Conservation (phyloP, 2,329 filamentous ascomycete genomes). For the Aspergillus novofumigatus region DNA sequence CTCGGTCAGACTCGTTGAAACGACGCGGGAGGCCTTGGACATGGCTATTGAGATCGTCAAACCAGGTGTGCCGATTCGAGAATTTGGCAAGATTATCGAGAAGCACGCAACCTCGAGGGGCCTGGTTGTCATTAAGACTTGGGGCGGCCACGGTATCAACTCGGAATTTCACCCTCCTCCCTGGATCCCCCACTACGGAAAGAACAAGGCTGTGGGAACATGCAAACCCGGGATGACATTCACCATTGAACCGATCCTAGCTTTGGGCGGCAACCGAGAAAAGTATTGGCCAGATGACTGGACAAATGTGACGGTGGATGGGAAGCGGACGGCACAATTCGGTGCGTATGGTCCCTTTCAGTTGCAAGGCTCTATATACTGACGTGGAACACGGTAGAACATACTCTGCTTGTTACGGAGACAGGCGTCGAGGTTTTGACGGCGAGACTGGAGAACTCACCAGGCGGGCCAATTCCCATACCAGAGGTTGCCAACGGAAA, state of each 20-base stretch:
- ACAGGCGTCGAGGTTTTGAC: slow-evolving; percentile 72
- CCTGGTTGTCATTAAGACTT: slow-evolving; percentile 82
- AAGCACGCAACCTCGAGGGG: slow-evolving; percentile 74
- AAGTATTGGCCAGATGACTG: slow-evolving; percentile 95
- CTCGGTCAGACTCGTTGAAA: slow-evolving; percentile 77
- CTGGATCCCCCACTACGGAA: slow-evolving; percentile 89
- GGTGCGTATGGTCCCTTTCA: slow-evolving; percentile 13
- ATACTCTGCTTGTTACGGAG: slow-evolving; percentile 75
- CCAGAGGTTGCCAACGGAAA: slow-evolving; percentile 27
- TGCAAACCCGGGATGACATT: slow-evolving; percentile 94
- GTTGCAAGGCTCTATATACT: slow-evolving; percentile 1
- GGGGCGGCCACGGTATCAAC: slow-evolving; percentile 90
- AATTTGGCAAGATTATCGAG: slow-evolving; percentile 87
- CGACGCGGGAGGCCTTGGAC: slow-evolving; percentile 76
- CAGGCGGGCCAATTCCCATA: slow-evolving; percentile 63
- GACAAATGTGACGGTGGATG: slow-evolving; percentile 86
- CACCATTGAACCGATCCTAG: slow-evolving; percentile 94
- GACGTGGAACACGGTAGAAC: slow-evolving; percentile 45
- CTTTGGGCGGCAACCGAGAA: slow-evolving; percentile 75
- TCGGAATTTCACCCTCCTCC: slow-evolving; percentile 83
- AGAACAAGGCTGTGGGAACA: slow-evolving; percentile 87
- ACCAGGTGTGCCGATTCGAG: slow-evolving; percentile 78
- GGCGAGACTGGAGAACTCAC: slow-evolving; percentile 62
- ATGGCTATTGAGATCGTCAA: slow-evolving; percentile 82
- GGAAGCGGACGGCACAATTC: slow-evolving; percentile 87